Evolutionary conservation across 1,139 yeast species (phyloP), one percentile per base, ranked within the genome.

Genomic region (Casaregolazyma suthepensis): DNA sequence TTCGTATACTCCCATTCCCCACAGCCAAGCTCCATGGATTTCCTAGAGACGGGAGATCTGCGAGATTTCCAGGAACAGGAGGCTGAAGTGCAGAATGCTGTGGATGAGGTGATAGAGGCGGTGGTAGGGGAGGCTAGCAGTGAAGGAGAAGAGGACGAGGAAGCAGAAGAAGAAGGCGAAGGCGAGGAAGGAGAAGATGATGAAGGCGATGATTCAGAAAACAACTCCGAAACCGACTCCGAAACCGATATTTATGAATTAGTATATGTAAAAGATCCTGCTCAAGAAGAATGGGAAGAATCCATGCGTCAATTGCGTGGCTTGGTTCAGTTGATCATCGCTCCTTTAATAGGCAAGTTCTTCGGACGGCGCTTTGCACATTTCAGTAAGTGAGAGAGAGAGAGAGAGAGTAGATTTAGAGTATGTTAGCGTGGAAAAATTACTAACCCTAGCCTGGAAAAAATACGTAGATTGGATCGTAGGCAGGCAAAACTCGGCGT

Each of bases 201-300:
- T 22, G 19, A 43, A 43, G 53, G 54, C 6, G 58, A 53, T 31
- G 61, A 53, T 20, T 46, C 42, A 46, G 62, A 56, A 22, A n/a
- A n/a, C n/a, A n/a, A n/a, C n/a, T n/a, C n/a, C n/a, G n/a, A n/a
- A n/a, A n/a, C n/a, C n/a, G n/a, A n/a, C n/a, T n/a, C n/a, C 56
- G 54, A 15, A 51, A n/a, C n/a, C n/a, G 51, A 19, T 46, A 50
- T 7, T n/a, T 45, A 17, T 29, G 49, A 17, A 31, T 35, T 26
- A 6, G 40, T 35, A 43, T 46, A 31, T 50, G 43, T 42, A 47
- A 43, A 43, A 35, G 54, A 29, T 53, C 59, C 26, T 77, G 87
- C 89, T 0, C 90, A 86, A 65, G 77, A 80, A 58, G 90, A 87
- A 62, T 87, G 94, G 94, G 93, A 87, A 53, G 91, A 85, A 63